Evolutionary conservation across 495 filamentous ascomycete genomes (phyloP).

Genomic region (Penicillium paradoxum): DNA sequence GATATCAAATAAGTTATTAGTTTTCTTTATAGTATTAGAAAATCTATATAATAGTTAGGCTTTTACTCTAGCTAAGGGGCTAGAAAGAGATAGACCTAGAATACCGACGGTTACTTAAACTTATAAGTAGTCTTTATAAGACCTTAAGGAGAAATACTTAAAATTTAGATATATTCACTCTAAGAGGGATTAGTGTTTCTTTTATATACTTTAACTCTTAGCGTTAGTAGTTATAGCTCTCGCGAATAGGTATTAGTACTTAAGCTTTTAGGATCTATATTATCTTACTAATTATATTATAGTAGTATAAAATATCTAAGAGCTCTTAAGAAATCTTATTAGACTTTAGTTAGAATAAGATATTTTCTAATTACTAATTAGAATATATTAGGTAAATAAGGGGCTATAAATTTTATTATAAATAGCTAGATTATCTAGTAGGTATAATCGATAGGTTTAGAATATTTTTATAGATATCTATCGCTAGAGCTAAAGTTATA

Average conservation of each 20-base stretch:
- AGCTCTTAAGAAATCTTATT: slow-evolving; percentile 7
- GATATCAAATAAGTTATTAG: slow-evolving; percentile 1
- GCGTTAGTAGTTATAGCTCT: neutral
- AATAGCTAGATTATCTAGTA: slow-evolving; percentile 2
- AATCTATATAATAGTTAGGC: slow-evolving; percentile 7
- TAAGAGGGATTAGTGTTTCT: slow-evolving; percentile 7
- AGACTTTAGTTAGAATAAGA: slow-evolving; percentile 4
- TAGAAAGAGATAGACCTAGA: neutral
- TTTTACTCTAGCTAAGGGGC: slow-evolving; percentile 1
- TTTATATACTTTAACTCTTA: slow-evolving; percentile 6
- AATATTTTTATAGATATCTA: slow-evolving; percentile 4
- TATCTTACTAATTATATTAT: neutral
- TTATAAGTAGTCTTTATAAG: slow-evolving; percentile 4
- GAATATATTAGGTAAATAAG: slow-evolving; percentile 5
- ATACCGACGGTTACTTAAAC: neutral
- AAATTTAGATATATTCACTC: slow-evolving; percentile 4
- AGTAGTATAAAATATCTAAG: neutral
- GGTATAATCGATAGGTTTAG: slow-evolving; percentile 2
- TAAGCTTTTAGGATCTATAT: slow-evolving; percentile 5
- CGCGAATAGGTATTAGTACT: slow-evolving; percentile 1
- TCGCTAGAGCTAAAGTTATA: slow-evolving; percentile 9
- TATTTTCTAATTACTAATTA: slow-evolving; percentile 6
- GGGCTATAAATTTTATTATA: neutral
- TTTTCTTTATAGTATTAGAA: slow-evolving; percentile 1
- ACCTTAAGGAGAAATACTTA: slow-evolving; percentile 4